Conservation (phyloP, 805 yeast genomes). For the Lipomyces kockii region DNA sequence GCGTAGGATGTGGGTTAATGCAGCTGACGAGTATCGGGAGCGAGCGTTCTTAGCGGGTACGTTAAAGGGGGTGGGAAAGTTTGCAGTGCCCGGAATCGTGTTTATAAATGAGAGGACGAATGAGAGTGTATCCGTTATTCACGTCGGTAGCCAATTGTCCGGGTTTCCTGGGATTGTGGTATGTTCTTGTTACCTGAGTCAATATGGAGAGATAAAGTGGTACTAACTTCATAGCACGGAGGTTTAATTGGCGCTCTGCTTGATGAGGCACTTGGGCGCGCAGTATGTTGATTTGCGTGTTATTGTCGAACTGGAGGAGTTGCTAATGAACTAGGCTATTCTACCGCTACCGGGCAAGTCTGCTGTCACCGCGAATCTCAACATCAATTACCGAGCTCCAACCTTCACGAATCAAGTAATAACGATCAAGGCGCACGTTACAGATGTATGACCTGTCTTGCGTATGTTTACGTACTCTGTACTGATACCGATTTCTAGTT, state of each 20-base stretch:
- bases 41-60: constrained; percentile 59
- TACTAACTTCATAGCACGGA: constrained; percentile 62
- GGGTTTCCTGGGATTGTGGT: constrained; percentile 50
- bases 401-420: constrained; percentile 28
- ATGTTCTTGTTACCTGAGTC: neutral
- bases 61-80: constrained; percentile 65
- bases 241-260: constrained; percentile 78
- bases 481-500: neutral
- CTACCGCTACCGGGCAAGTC: constrained; percentile 24
- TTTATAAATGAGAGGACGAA: constrained; percentile 57
- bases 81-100: constrained; percentile 77
- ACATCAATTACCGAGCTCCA: constrained; percentile 27
- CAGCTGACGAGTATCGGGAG: constrained; percentile 37
- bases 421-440: constrained; percentile 21
- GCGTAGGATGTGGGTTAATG: constrained; percentile 38
- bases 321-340: constrained; percentile 19
- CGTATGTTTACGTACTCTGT: neutral
- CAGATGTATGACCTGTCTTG: constrained; percentile 18
- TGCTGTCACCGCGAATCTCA: constrained; percentile 33
- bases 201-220: constrained; percentile 1
- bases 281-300: constrained; percentile 12
- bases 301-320: neutral
- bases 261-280: constrained; percentile 69
- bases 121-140: constrained; percentile 65
- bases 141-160: constrained; percentile 64